Evolutionary conservation across 768 basidiomycete species (phyloP), one percentile per base, ranked within the genome.

Genomic region (Pleurotus ostreatus): DNA sequence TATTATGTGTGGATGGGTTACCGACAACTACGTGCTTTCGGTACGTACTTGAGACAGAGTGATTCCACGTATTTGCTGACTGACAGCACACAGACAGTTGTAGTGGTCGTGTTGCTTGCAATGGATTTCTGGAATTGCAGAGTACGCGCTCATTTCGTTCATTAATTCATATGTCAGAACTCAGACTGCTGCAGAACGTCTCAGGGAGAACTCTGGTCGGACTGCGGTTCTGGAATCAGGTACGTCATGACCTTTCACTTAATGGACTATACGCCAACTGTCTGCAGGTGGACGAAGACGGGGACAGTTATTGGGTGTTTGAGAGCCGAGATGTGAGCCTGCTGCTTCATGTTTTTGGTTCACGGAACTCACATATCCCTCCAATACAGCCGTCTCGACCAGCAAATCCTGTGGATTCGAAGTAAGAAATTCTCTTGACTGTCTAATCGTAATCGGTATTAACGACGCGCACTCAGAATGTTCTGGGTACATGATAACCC

Each of bases 101-200:
- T 83, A 7, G 96, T 98, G 0, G 97, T 98, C 18, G 86, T 98
- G 1, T 77, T 99, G 13, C 82, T 99, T 22, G 90, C 95, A 0
- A 89, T 96, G 83, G 97, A 99, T 73, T 99, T 99, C 70, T 99
- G 96, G 97, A 98, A 96, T 64, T 94, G 92, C 62, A 78, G 94
- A 68, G 92, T 94, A 65, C 58, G 83, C 58, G 25, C 46, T 4
- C n/a, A 6, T 40, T 9, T 13, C 38, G 7, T 34, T 37, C 39
- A 22, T 22, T 38, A 53, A 49, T n/a, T 55, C 44, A 16, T 2
- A 49, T 39, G 39, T 22, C 18, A 18, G 56, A 48, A 53, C 26
- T 22, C 57, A n/a, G 58, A 16, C 22, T 34, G 41, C 40, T 49
- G 22, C 47, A 94, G 89, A 99, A 99, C 65, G 94, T 99, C 12